Percentiles rank a stretch among this genome's conserved stretches.
phyloP scores from a whole-genome alignment of 1,284 basidiomycete species.

The Vanrija humicola region DNA sequence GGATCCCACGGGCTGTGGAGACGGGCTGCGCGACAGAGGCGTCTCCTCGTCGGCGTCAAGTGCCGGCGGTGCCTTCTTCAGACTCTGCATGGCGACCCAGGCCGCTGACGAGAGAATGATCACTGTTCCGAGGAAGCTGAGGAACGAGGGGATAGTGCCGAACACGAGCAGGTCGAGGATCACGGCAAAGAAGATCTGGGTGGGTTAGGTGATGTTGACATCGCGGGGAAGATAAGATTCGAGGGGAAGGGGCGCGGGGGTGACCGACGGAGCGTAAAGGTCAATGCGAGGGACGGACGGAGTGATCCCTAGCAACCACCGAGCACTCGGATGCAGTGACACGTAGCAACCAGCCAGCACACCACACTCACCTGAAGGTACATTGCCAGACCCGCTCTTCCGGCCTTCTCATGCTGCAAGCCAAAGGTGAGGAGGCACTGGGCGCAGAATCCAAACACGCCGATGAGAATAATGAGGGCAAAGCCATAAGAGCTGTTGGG shows the following conservation, averaged over 20 bases:
- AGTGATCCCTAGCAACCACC: too few species aligned
- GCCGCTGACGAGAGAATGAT: slow-evolving; percentile 44
- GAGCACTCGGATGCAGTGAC: too few species aligned
- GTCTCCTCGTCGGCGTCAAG: slow-evolving; percentile 20
- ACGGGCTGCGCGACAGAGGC: slow-evolving; percentile 32
- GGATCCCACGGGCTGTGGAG: slow-evolving; percentile 20
- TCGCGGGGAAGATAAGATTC: background rate
- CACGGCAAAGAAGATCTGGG: slow-evolving; percentile 42
- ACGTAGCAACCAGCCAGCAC: background rate
- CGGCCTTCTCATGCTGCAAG: slow-evolving; percentile 48
- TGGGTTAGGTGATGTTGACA: background rate
- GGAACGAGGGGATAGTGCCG: slow-evolving; percentile 37
- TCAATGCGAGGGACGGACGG: too few species aligned
- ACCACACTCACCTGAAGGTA: slow-evolving; percentile 39
- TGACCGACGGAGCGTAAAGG: too few species aligned
- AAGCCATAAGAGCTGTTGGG: slow-evolving; percentile 11
- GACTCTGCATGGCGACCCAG: slow-evolving; percentile 39
- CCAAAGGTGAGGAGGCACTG: slow-evolving; percentile 54
- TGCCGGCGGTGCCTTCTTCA: slow-evolving; percentile 11
- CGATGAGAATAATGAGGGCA: slow-evolving; percentile 43
- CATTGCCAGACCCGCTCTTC: slow-evolving; percentile 46
- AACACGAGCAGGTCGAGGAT: slow-evolving; percentile 47
- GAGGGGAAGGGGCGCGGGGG: too few species aligned
- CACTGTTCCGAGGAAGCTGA: slow-evolving; percentile 39
- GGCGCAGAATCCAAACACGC: slow-evolving; percentile 59